Percentiles rank a stretch among this genome's conserved stretches.
Evolutionary conservation across 2,329 filamentous ascomycete genomes (phyloP).

Genomic region (Ophiosphaerella narmari): DNA sequence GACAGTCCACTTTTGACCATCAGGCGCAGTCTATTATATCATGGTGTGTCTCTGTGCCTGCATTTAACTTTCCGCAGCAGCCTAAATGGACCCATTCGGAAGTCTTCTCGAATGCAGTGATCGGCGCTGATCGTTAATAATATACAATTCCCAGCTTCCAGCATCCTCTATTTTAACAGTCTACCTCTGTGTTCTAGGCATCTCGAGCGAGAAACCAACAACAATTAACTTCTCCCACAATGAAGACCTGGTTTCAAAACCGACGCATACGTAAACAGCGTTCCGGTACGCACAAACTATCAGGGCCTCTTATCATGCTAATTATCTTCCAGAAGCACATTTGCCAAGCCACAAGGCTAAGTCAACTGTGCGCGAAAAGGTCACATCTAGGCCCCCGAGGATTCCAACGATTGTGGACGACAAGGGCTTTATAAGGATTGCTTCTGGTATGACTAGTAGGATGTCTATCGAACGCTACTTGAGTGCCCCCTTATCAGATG

Average conservation of each 20-base stretch:
- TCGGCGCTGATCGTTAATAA: background rate
- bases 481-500: slow-evolving; percentile 30
- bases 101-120: slow-evolving; percentile 3
- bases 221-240: background rate
- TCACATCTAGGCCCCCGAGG: background rate
- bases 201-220: background rate
- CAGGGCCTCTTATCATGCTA: background rate
- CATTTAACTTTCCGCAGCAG: slow-evolving; percentile 23
- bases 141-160: background rate
- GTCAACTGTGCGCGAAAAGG: slow-evolving; percentile 2
- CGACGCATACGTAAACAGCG: slow-evolving; percentile 21
- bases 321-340: slow-evolving; percentile 10
- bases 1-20: slow-evolving; percentile 8
- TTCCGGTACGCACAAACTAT: slow-evolving; percentile 17
- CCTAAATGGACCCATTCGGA: slow-evolving; percentile 26
- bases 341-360: slow-evolving; percentile 12
- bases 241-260: slow-evolving; percentile 30
- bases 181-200: background rate
- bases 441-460: slow-evolving; percentile 20
- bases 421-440: slow-evolving; percentile 11
- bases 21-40: slow-evolving; percentile 14
- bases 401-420: slow-evolving; percentile 2
- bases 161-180: background rate
- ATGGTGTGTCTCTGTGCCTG: slow-evolving; percentile 8
- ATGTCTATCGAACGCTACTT: slow-evolving; percentile 35